Evolutionary conservation across 257 asterid genomes (phyloP).

Genomic region (Solanum sitiens): DNA sequence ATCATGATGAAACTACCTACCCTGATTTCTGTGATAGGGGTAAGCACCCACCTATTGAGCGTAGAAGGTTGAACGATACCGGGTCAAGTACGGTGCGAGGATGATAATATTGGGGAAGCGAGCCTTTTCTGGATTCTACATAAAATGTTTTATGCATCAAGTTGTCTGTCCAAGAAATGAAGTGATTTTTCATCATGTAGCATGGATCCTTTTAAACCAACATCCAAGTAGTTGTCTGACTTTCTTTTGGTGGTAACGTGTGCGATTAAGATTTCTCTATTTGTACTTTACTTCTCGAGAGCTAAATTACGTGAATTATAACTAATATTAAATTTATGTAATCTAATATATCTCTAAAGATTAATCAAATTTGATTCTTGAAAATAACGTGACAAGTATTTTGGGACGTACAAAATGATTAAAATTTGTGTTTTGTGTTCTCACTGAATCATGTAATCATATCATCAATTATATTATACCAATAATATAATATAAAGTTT

Average conservation of each 20-base stretch:
- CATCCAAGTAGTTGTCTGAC: background rate
- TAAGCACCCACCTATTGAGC: background rate
- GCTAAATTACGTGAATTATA: background rate
- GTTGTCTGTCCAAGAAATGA: background rate
- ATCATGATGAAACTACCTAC: too few relatives aligned
- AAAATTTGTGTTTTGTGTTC: background rate
- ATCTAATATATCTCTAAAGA: accelerated
- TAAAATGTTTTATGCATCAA: background rate
- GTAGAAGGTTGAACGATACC: background rate
- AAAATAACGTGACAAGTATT: background rate
- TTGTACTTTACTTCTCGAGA: too few relatives aligned
- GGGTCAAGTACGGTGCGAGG: background rate
- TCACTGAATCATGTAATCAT: background rate
- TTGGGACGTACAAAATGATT: background rate
- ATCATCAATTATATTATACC: too few relatives aligned
- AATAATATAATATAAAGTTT: background rate
- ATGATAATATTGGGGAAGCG: background rate
- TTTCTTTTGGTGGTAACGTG: too few relatives aligned
- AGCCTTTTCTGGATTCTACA: too few relatives aligned
- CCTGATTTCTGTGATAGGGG: background rate
- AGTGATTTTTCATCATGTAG: background rate
- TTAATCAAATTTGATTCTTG: background rate
- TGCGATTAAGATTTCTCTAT: background rate
- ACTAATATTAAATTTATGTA: too few relatives aligned
- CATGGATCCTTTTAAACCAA: background rate